These are phyloP conservation scores for Chlamydomonas applanata DNA, from an alignment of 139 green algal species.

Conservation along the genomic window DNA sequence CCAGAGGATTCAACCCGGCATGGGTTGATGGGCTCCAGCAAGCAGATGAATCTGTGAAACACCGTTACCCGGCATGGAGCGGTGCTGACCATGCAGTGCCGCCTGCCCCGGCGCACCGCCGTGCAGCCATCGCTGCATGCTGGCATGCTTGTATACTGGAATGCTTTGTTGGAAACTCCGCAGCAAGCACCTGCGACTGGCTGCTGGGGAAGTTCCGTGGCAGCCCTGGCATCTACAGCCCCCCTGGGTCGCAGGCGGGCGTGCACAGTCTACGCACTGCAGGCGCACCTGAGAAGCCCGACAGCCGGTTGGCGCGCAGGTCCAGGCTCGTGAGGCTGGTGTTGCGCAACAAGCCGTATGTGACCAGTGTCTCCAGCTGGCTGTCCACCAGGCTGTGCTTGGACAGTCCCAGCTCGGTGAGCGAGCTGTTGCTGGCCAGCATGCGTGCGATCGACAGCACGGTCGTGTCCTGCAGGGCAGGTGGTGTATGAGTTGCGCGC, in stretches of 20 bases:
- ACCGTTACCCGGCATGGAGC: too few species aligned
- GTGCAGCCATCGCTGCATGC: too few species aligned
- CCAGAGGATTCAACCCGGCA: too few species aligned
- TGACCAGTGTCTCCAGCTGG: conserved; percentile 43
- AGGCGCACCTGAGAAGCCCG: conserved; percentile 32
- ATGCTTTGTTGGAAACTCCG: not conserved
- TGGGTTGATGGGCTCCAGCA: too few species aligned
- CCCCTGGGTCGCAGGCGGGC: not conserved
- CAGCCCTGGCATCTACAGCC: not conserved
- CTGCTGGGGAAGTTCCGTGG: not conserved
- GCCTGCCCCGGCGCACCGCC: not conserved
- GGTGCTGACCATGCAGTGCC: too few species aligned
- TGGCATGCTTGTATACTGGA: too few species aligned
- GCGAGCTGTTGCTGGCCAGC: conserved; percentile 29
- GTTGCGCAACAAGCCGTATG: conserved; percentile 46
- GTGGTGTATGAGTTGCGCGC: too few species aligned
- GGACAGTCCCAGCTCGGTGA: conserved; percentile 37
- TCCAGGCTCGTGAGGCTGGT: conserved; percentile 22
- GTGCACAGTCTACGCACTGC: not conserved
- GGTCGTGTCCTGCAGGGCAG: conserved; percentile 15
- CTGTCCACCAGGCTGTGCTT: conserved; percentile 48
- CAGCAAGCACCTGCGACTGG: not conserved
- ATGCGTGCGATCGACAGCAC: conserved; percentile 36
- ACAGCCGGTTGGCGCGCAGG: conserved; percentile 44
- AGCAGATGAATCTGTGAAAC: too few species aligned